Conservation (phyloP, 2,329 filamentous ascomycete species). For the Pseudogymnoascus pannorum region DNA sequence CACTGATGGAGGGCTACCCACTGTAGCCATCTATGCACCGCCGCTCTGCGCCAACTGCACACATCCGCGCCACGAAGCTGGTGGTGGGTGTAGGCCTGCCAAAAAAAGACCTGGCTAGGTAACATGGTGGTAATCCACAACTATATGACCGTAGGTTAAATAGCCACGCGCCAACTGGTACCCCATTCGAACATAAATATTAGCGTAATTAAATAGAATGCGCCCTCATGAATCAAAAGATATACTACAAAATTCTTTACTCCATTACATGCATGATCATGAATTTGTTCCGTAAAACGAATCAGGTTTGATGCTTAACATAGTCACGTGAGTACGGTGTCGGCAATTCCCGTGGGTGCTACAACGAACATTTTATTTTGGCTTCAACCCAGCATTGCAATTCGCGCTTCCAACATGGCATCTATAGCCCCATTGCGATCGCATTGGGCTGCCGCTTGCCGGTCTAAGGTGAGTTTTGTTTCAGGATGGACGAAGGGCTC, state of each 20-base stretch:
- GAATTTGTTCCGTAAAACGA: background rate
- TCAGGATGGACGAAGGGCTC: background rate
- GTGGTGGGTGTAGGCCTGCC: background rate
- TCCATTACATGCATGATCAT: background rate
- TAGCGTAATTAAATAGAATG: conserved; percentile 2
- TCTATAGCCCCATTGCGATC: conserved; percentile 9
- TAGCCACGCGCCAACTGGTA: background rate
- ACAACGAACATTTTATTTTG: conserved; percentile 10
- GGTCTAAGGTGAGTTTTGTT: background rate
- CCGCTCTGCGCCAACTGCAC: background rate
- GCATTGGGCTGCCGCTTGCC: background rate
- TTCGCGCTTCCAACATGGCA: conserved; percentile 5
- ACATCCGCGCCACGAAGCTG: background rate
- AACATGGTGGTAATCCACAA: conserved; percentile 4
- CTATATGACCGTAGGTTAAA: conserved; percentile 6
- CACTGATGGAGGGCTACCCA: background rate
- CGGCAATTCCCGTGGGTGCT: background rate
- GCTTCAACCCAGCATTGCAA: background rate
- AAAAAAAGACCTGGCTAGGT: background rate
- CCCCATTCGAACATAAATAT: background rate
- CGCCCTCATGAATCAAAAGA: conserved; percentile 3
- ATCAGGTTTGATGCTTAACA: background rate
- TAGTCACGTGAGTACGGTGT: background rate
- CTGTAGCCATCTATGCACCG: background rate
- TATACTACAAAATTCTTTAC: background rate